Conservation (phyloP, 108 stramenopile genomes). For the Craspedostauros australis region DNA sequence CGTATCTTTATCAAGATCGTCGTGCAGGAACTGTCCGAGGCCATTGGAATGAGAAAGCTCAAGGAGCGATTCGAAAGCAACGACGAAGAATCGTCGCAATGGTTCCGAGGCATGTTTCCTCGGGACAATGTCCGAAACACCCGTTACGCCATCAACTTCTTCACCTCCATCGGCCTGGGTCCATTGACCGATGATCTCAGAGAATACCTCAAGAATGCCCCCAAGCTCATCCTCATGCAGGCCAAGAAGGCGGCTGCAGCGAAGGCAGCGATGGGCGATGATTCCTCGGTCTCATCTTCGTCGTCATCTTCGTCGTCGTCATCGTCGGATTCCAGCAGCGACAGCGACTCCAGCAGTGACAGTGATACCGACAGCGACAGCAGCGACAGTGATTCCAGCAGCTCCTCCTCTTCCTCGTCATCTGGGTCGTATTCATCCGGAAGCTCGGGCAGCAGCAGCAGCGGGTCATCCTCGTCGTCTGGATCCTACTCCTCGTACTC, state of each 20-base stretch:
- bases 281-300: conserved; percentile 37
- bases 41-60: conserved; percentile 88
- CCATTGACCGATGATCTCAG: conserved; percentile 96
- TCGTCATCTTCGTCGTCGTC: conserved; percentile 48
- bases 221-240: conserved; percentile 76
- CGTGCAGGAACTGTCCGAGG: conserved; percentile 93
- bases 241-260: conserved; percentile 58
- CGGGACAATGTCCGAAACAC: conserved; percentile 93
- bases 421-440: conserved; percentile 1
- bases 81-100: conserved; percentile 55
- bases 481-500: neutral
- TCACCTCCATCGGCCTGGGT: conserved; percentile 96
- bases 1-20: conserved; percentile 99
- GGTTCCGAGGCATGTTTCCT: conserved; percentile 94
- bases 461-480: conserved; percentile 10
- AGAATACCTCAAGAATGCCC: conserved; percentile 89
- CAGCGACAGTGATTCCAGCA: conserved; percentile 23
- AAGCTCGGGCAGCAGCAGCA: neutral
- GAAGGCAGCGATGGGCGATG: conserved; percentile 46
- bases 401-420: conserved; percentile 34
- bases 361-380: too few species aligned
- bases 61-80: conserved; percentile 82
- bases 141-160: conserved; percentile 98
- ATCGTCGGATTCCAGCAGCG: conserved; percentile 26
- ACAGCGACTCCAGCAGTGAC: conserved; percentile 24